Base-by-base conservation (phyloP, 139 green algal species). In the Coelastrella sp. region DNA sequence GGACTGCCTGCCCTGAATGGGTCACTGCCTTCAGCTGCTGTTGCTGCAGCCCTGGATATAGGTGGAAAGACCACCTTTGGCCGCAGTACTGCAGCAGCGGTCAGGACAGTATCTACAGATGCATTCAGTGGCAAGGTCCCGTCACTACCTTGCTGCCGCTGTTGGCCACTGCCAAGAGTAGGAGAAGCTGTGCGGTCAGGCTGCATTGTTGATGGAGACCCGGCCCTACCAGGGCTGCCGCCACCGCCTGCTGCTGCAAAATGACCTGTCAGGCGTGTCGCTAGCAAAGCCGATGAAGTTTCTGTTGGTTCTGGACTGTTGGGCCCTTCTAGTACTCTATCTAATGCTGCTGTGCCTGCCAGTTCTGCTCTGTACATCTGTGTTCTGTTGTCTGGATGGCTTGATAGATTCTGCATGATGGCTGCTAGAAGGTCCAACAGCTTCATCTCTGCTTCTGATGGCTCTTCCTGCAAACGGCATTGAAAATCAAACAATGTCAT, bases 351-450 rank as follows among this genome's bases (percentile, higher is more conserved):
- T 22, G 75, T 79, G 61, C 86, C 86, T 83, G 85, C 80, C 56
- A 97, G 95, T 91, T 97, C 95, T 2, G 94, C 94, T 82, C 95
- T 95, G 91, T 96, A 97, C 79, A 97, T 56, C 4, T 91, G 80
- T 0, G 94, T 97, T 75, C 95, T 93, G 92, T 97, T 97, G 47
- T 92, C 73, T 20, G 94, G 94, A 87, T 97, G 94, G 89, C 93
- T 91, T 16, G 92, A 85, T 32, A 96, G 78, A 89, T 97, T 97
- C 57, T 96, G 93, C 11, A 96, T 73, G 90, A 97, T 94, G 57
- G 90, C 90, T n/a, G 88, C 92, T 85, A 92, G 89, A 16, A 97
- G 87, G 83, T 94, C 81, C 19, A 96, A 81, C 80, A 95, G 74
- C 90, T 94, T 92, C 80, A 93, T 73, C 89, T 96, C 94, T 54